phyloP scores from a whole-genome alignment of 2,329 filamentous ascomycete species.

The Pestalotiopsis sp. region DNA sequence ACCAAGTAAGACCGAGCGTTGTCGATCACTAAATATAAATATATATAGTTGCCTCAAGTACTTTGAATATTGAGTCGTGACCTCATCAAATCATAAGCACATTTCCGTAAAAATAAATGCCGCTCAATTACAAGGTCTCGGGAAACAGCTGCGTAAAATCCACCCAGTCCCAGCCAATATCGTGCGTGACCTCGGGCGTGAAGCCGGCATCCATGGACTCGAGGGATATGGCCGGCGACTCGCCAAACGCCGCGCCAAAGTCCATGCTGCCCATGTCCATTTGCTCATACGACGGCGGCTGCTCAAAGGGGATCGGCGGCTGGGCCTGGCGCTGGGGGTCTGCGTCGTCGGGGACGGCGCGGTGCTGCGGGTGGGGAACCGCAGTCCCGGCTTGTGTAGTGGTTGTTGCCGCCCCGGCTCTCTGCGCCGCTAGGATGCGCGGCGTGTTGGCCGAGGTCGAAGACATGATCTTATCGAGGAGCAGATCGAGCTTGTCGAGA shows the following conservation, averaged over 20 bases:
- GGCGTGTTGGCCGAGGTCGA: background rate
- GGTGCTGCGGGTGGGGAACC: background rate
- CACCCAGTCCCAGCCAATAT: slow-evolving; percentile 14
- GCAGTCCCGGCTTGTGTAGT: background rate
- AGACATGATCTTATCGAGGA: background rate
- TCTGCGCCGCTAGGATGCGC: background rate
- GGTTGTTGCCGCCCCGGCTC: background rate
- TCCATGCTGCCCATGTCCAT: background rate
- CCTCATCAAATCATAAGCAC: background rate
- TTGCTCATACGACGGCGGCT: background rate
- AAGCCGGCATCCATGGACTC: background rate
- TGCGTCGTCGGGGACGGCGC: background rate
- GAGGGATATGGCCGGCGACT: background rate
- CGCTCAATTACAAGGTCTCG: background rate
- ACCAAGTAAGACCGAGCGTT: no score
- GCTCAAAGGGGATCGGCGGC: background rate
- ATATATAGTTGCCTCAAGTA: background rate
- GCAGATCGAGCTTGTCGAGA: background rate
- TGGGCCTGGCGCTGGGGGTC: background rate
- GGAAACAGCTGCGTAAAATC: slow-evolving; percentile 13
- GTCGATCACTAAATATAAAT: background rate
- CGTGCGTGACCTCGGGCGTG: slow-evolving; percentile 4
- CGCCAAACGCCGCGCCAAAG: slow-evolving; percentile 1
- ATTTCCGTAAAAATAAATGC: no score
- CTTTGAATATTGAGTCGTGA: background rate